Evolutionary conservation across 75 land plant genomes (phyloP), one percentile per base, ranked within the genome.

Genomic region (Cunninghamia lanceolata): DNA sequence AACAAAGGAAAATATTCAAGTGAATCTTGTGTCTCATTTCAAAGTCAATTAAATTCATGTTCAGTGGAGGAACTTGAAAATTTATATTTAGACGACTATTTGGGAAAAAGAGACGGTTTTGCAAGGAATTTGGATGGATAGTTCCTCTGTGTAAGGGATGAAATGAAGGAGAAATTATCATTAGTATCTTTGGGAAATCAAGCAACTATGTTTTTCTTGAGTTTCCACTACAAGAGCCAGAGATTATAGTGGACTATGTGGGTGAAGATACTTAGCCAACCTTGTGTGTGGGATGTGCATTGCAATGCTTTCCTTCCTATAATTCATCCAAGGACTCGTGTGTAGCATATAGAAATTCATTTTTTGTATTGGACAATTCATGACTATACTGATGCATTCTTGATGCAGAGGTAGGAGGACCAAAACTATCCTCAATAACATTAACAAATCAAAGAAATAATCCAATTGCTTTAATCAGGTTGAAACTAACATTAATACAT

Each of bases 381-480:
- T 63, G 99, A 97, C 86, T 97, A 89, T 96, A 98, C 98, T 70
- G 87, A 94, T 89, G 99, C 99, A 71, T 96, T n/a, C n/a, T n/a
- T n/a, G n/a, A n/a, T n/a, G n/a, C n/a, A n/a, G n/a, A n/a, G n/a
- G n/a, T n/a, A n/a, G n/a, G n/a, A n/a, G n/a, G n/a, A n/a, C n/a
- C n/a, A n/a, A n/a, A n/a, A n/a, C n/a, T n/a, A n/a, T n/a, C n/a
- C n/a, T n/a, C n/a, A n/a, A n/a, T n/a, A n/a, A n/a, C n/a, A n/a
- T n/a, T n/a, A n/a, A n/a, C n/a, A n/a, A n/a, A n/a, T n/a, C n/a
- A n/a, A n/a, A n/a, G n/a, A n/a, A n/a, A n/a, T n/a, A n/a, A n/a
- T n/a, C n/a, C n/a, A n/a, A n/a, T n/a, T n/a, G n/a, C n/a, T n/a
- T n/a, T n/a, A n/a, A n/a, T n/a, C n/a, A n/a, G n/a, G n/a, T n/a